These are phyloP conservation scores for Penicillium occitanis DNA, from an alignment of 2,329 filamentous ascomycete species.

Conservation along the genomic window DNA sequence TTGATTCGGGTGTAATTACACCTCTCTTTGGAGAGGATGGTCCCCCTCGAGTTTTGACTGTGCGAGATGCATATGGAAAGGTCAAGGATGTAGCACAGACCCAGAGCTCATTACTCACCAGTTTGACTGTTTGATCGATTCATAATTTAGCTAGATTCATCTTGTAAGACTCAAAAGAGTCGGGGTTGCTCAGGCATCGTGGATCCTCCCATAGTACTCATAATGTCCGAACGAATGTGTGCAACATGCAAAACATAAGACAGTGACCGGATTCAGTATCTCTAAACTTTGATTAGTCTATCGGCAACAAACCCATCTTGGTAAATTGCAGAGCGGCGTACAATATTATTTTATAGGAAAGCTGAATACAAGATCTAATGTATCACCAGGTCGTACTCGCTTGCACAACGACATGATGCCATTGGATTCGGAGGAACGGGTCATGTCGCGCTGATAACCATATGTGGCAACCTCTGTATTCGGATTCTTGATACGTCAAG, in stretches of 20 bases:
- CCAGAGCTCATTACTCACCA: not conserved
- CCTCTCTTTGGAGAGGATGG: conserved; percentile 34
- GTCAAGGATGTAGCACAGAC: conserved; percentile 16
- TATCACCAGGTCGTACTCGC: not conserved
- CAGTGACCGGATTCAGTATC: not conserved
- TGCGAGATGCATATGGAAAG: conserved; percentile 22
- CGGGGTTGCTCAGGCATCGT: not conserved
- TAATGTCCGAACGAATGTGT: not conserved
- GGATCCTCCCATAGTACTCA: not conserved
- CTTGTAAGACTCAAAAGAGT: not conserved
- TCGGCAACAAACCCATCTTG: not conserved
- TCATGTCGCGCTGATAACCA: not conserved
- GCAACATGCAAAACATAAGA: not conserved
- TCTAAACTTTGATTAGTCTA: not conserved
- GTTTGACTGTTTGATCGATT: not conserved
- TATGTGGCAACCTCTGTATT: no score
- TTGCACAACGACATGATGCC: not conserved
- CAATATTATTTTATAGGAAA: not conserved
- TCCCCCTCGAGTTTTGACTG: conserved; percentile 19
- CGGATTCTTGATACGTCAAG: not conserved
- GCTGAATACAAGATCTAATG: not conserved
- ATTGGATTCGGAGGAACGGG: not conserved
- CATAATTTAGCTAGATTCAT: not conserved
- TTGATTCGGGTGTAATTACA: not conserved
- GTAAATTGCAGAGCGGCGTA: not conserved